Evolutionary conservation across 495 filamentous ascomycete species (phyloP).

Genomic region (Chaetomium tenue): DNA sequence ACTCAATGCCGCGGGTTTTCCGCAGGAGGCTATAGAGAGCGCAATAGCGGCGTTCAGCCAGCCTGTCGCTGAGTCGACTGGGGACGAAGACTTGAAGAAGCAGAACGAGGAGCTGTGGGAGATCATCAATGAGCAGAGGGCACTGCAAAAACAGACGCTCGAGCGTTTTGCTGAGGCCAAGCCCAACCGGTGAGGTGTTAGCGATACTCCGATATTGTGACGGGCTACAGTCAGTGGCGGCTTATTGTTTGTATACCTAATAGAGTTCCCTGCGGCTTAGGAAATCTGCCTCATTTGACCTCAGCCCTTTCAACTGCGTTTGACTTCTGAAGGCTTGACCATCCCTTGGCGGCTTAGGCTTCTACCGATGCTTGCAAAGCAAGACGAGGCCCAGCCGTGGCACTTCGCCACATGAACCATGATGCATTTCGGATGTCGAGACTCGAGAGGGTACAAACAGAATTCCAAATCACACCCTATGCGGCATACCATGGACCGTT

Average conservation of each 20-base stretch:
- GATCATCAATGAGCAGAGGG: slow-evolving; percentile 50
- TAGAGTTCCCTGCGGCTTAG: too few species aligned
- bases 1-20: slow-evolving; percentile 41
- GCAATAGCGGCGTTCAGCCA: slow-evolving; percentile 36
- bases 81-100: slow-evolving; percentile 45
- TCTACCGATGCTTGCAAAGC: too few species aligned
- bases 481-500: too few species aligned
- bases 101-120: slow-evolving; percentile 55
- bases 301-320: too few species aligned
- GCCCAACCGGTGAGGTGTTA: slow-evolving; percentile 27
- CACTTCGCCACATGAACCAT: too few species aligned
- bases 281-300: too few species aligned
- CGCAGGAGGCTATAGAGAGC: slow-evolving; percentile 30
- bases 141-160: slow-evolving; percentile 49
- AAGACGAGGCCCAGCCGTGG: too few species aligned
- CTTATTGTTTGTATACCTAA: not conserved
- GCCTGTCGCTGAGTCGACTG: slow-evolving; percentile 24
- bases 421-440: too few species aligned
- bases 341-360: too few species aligned
- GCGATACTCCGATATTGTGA: not conserved
- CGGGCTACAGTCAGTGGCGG: not conserved
- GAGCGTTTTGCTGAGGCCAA: slow-evolving; percentile 45
- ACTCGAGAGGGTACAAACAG: too few species aligned
- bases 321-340: too few species aligned
- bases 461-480: too few species aligned